These are phyloP conservation scores for Geoglossum glabrum DNA, from an alignment of 495 filamentous ascomycete species.

Conservation along the genomic window DNA sequence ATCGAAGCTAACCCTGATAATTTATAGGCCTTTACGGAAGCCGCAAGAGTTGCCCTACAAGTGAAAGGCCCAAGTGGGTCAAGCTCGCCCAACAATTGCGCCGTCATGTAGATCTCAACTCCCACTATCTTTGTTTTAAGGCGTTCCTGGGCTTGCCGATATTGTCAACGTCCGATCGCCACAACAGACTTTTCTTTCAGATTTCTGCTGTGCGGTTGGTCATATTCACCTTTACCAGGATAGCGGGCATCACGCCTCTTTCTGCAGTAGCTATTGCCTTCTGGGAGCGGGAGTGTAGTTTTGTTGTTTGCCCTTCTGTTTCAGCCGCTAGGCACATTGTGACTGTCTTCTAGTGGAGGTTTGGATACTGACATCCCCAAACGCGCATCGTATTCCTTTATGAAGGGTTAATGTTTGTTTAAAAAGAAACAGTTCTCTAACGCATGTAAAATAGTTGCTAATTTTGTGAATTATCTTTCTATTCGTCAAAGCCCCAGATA, in stretches of 20 bases:
- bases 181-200: background rate
- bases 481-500: background rate
- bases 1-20: background rate
- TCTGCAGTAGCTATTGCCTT: background rate
- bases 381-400: background rate
- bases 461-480: background rate
- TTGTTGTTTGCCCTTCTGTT: background rate
- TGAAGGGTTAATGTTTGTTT: background rate
- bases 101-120: slow-evolving; percentile 1
- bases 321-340: background rate
- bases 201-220: background rate
- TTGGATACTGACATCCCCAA: background rate
- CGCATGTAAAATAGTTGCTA: background rate
- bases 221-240: background rate
- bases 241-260: background rate
- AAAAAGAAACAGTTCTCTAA: background rate
- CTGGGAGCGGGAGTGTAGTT: background rate
- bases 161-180: background rate
- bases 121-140: background rate
- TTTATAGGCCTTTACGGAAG: slow-evolving; percentile 68
- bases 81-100: background rate
- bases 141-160: background rate
- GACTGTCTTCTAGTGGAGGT: background rate
- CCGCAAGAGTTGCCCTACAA: slow-evolving; percentile 82
- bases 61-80: slow-evolving; percentile 34